phyloP scores from a whole-genome alignment of 768 basidiomycete genomes.

The Chalciporus chontae region DNA sequence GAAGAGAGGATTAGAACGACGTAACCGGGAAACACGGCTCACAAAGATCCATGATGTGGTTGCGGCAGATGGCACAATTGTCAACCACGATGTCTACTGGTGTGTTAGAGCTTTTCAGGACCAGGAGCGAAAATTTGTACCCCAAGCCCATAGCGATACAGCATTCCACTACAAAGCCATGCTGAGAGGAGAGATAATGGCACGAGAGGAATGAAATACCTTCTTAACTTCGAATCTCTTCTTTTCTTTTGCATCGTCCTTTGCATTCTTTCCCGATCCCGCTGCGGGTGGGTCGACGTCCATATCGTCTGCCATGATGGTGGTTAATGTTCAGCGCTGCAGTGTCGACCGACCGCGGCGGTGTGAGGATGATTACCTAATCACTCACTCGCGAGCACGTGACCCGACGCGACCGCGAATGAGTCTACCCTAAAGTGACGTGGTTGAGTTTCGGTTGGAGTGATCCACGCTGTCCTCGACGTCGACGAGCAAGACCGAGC shows the following conservation, averaged over 20 bases:
- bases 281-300: slow-evolving; percentile 57
- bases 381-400: slow-evolving; percentile 29
- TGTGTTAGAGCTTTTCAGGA: slow-evolving; percentile 11
- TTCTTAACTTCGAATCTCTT: slow-evolving; percentile 98
- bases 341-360: not conserved
- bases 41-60: slow-evolving; percentile 99
- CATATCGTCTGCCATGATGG: slow-evolving; percentile 58
- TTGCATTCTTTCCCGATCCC: slow-evolving; percentile 42
- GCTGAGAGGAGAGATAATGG: slow-evolving; percentile 1
- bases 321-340: not conserved
- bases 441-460: slow-evolving; percentile 25
- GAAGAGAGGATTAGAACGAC: slow-evolving; percentile 5
- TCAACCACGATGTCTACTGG: slow-evolving; percentile 91
- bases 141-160: slow-evolving; percentile 98
- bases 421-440: slow-evolving; percentile 36
- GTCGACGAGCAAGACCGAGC: slow-evolving; percentile 13
- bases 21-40: slow-evolving; percentile 27
- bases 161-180: slow-evolving; percentile 83
- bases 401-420: slow-evolving; percentile 36
- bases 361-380: slow-evolving; percentile 16
- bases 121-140: slow-evolving; percentile 39
- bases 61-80: slow-evolving; percentile 99
- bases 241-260: slow-evolving; percentile 64
- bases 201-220: slow-evolving; percentile 42
- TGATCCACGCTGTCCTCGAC: slow-evolving; percentile 32